Percentiles rank a stretch among this genome's conserved stretches.
phyloP scores from a whole-genome alignment of 2,329 filamentous ascomycete genomes.

The Microsporum canis region DNA sequence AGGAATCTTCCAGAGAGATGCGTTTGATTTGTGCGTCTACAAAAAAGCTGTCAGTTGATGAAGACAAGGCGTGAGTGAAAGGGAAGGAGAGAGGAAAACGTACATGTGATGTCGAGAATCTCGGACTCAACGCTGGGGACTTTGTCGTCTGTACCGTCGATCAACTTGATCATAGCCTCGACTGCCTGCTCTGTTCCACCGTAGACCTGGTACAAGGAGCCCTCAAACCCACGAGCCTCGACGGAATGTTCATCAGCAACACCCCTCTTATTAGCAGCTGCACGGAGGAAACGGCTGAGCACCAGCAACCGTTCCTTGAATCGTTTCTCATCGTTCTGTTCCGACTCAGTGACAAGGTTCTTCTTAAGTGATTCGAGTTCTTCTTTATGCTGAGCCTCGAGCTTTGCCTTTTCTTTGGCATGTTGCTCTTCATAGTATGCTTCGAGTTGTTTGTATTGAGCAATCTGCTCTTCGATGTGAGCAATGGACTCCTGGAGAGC shows the following conservation, averaged over 20 bases:
- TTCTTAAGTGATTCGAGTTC: conserved; percentile 45
- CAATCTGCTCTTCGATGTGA: conserved; percentile 50
- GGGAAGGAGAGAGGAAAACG: conserved; percentile 5
- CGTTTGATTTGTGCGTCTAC: conserved; percentile 44
- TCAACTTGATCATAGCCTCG: conserved; percentile 47
- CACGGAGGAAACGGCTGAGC: conserved; percentile 51
- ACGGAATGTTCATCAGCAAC: conserved; percentile 46
- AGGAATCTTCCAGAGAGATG: conserved; percentile 36
- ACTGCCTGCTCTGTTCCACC: conserved; percentile 51
- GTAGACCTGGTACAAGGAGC: conserved; percentile 51
- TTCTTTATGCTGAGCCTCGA: conserved; percentile 45
- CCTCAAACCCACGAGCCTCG: conserved; percentile 53
- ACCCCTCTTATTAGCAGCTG: conserved; percentile 50
- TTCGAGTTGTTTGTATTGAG: conserved; percentile 50
- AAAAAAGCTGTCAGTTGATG: neutral
- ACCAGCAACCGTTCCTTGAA: conserved; percentile 46
- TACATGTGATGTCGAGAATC: conserved; percentile 46
- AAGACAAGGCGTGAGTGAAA: neutral
- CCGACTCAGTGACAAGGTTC: conserved; percentile 40
- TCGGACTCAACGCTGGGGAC: conserved; percentile 47
- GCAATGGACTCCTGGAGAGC: conserved; percentile 44
- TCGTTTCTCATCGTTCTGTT: conserved; percentile 36
- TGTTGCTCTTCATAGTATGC: conserved; percentile 47
- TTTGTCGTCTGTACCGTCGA: conserved; percentile 48
- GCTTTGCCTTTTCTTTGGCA: conserved; percentile 43